Percentiles rank a stretch among this genome's conserved stretches.
phyloP scores from a whole-genome alignment of 768 basidiomycete species.

The Lepiota venenata region DNA sequence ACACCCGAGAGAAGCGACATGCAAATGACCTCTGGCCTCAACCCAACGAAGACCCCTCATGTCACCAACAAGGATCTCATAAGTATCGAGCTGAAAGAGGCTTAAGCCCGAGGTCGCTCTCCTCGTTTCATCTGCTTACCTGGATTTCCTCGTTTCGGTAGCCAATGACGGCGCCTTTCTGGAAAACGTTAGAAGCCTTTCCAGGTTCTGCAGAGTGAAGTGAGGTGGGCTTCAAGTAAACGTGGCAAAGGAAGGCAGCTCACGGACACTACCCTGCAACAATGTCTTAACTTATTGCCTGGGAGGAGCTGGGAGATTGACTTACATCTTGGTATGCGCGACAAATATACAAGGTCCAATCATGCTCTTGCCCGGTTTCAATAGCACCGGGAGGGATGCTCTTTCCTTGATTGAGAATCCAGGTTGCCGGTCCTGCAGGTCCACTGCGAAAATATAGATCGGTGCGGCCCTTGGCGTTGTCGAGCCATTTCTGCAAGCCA shows the following conservation, averaged over 20 bases:
- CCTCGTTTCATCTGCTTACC: constrained; percentile 29
- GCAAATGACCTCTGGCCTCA: constrained; percentile 39
- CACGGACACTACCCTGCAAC: constrained; percentile 51
- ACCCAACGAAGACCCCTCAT: constrained; percentile 58
- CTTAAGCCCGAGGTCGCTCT: constrained; percentile 21
- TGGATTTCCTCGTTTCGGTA: constrained; percentile 56
- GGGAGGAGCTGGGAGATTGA: background rate
- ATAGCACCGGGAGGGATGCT: constrained; percentile 59
- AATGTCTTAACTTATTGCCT: background rate
- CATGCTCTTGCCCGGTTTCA: constrained; percentile 50
- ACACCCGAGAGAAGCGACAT: constrained; percentile 38
- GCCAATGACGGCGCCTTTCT: constrained; percentile 64
- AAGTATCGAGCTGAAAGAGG: constrained; percentile 47
- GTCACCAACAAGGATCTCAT: constrained; percentile 72
- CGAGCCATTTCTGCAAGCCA: constrained; percentile 50
- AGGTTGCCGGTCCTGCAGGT: constrained; percentile 47
- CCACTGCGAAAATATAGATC: constrained; percentile 41
- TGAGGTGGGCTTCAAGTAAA: constrained; percentile 2
- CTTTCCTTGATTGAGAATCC: constrained; percentile 59
- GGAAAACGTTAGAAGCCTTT: constrained; percentile 55
- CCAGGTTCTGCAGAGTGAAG: constrained; percentile 47
- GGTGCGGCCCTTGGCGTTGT: constrained; percentile 54
- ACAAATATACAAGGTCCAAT: constrained; percentile 51
- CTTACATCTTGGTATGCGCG: constrained; percentile 58
- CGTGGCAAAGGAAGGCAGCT: constrained; percentile 22